These are phyloP conservation scores for Leccinum pellstonianum DNA, from an alignment of 768 basidiomycete species.

Conservation along the genomic window DNA sequence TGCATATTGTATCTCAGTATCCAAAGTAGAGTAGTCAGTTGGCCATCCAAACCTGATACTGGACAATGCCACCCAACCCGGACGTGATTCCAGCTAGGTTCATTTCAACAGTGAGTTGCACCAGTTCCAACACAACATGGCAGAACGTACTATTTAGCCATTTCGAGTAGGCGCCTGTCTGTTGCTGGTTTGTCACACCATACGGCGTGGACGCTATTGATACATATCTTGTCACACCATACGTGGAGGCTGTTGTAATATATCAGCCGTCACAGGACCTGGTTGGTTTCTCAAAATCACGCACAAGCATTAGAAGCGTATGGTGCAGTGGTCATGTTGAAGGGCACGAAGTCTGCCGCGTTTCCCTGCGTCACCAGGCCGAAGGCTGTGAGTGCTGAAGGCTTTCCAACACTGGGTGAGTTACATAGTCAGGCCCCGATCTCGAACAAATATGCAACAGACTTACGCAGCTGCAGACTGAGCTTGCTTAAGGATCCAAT, in stretches of 20 bases:
- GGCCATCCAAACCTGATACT: constrained; percentile 31
- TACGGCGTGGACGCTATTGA: constrained; percentile 28
- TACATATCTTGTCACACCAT: constrained; percentile 45
- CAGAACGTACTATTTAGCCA: constrained; percentile 49
- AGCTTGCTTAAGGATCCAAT: constrained; percentile 56
- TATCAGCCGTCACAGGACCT: constrained; percentile 1
- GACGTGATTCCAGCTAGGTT: constrained; percentile 39
- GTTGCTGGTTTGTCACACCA: constrained; percentile 54
- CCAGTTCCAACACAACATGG: background rate
- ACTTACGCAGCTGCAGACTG: constrained; percentile 45
- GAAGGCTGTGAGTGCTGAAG: constrained; percentile 51
- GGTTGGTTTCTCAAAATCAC: constrained; percentile 8
- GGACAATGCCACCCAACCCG: constrained; percentile 31
- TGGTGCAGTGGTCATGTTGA: constrained; percentile 50
- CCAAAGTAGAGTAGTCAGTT: background rate
- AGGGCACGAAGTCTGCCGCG: constrained; percentile 56
- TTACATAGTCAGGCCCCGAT: constrained; percentile 6
- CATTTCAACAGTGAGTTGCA: constrained; percentile 6
- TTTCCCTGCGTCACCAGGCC: constrained; percentile 62
- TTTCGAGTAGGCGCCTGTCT: constrained; percentile 49
- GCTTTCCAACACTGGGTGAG: constrained; percentile 50
- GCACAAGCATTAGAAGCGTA: constrained; percentile 36
- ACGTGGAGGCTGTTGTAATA: constrained; percentile 21
- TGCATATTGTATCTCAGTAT: constrained; percentile 13
- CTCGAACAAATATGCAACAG: background rate